phyloP scores from a whole-genome alignment of 1,284 basidiomycete species.

The Retiboletus flavoniger region DNA sequence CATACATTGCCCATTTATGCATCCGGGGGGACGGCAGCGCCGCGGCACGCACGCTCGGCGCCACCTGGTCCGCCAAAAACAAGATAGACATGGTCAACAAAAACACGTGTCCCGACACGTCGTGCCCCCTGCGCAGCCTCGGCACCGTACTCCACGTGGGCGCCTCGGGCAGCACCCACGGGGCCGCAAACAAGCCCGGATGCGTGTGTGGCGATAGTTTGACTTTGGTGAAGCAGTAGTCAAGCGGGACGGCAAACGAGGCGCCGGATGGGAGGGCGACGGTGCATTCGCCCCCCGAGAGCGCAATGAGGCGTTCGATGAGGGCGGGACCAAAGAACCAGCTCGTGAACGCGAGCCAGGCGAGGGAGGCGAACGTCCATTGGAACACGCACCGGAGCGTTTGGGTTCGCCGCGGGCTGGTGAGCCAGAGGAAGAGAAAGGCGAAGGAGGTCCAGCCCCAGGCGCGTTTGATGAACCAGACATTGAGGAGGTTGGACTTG shows the following conservation, averaged over 20 bases:
- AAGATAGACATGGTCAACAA: constrained; percentile 83
- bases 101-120: constrained; percentile 94
- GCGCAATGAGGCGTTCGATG: constrained; percentile 70
- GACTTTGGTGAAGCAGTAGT: constrained; percentile 55
- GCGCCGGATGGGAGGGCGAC: constrained; percentile 60
- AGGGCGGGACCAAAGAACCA: constrained; percentile 95
- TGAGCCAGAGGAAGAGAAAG: constrained; percentile 60
- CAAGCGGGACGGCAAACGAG: constrained; percentile 51
- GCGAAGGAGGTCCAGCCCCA: constrained; percentile 88
- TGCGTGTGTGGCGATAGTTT: constrained; percentile 61
- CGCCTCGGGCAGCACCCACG: constrained; percentile 38
- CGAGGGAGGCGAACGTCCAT: constrained; percentile 62
- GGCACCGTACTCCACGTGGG: constrained; percentile 50
- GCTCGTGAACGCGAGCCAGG: constrained; percentile 76
- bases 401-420: constrained; percentile 47
- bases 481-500: constrained; percentile 82
- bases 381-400: constrained; percentile 49
- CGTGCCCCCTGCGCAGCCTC: constrained; percentile 77
- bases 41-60: constrained; percentile 42
- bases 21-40: constrained; percentile 39
- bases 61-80: constrained; percentile 77
- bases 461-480: constrained; percentile 84
- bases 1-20: constrained; percentile 48
- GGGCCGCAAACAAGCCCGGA: constrained; percentile 59
- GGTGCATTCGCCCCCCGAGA: constrained; percentile 82